A percentile compares a stretch with the other conserved stretches of the same genome.
Conservation (phyloP, 1,284 basidiomycete species). For the Puccinia hordei region DNA sequence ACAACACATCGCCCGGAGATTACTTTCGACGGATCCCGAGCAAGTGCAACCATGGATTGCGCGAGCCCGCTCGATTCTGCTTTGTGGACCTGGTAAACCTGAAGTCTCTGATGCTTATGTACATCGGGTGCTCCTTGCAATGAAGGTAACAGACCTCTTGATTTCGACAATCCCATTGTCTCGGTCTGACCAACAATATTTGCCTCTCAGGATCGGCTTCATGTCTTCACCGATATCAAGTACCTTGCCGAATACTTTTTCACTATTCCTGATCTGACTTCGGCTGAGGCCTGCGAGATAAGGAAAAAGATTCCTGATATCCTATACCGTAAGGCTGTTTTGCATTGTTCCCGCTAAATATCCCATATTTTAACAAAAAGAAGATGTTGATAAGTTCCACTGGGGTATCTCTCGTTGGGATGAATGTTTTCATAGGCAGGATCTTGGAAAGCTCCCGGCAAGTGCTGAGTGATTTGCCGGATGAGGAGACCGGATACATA, state of each 20-base stretch:
- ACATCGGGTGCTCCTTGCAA: constrained; percentile 7
- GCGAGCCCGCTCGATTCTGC: constrained; percentile 44
- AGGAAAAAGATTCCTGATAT: constrained; percentile 61
- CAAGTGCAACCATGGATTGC: constrained; percentile 48
- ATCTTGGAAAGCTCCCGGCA: neutral
- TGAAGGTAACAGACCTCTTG: constrained; percentile 54
- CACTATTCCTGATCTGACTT: constrained; percentile 66
- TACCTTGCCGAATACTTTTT: constrained; percentile 74
- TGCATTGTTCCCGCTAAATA: neutral
- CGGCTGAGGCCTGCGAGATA: constrained; percentile 67
- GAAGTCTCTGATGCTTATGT: constrained; percentile 14
- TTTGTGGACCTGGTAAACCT: neutral
- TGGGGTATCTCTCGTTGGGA: no score
- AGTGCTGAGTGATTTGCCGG: constrained; percentile 8
- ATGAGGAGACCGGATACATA: constrained; percentile 50
- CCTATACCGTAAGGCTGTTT: constrained; percentile 62
- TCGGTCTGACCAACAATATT: no score
- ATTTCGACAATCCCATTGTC: no score
- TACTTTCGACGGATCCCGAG: constrained; percentile 49
- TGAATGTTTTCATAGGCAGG: constrained; percentile 1
- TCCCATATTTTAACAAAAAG: no score
- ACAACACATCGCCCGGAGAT: constrained; percentile 68
- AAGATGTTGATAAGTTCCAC: no score
- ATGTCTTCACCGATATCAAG: constrained; percentile 71
- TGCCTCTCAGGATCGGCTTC: constrained; percentile 67